These are phyloP conservation scores for Tarenaya hassleriana DNA, from an alignment of 345 rosid species.

Conservation along the genomic window DNA sequence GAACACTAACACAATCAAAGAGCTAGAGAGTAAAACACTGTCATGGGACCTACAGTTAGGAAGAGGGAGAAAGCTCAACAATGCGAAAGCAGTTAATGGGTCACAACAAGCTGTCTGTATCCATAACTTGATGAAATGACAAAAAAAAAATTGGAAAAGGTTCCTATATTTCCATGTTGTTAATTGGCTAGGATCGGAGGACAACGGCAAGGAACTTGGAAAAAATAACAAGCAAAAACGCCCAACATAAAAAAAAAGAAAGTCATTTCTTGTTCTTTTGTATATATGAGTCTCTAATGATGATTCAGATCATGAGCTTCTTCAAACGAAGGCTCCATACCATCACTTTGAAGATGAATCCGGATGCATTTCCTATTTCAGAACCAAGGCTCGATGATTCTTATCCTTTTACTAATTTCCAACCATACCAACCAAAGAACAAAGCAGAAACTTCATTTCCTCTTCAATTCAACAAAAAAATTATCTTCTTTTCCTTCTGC, in stretches of 20 bases:
- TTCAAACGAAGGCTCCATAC: background rate
- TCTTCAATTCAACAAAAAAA: slow-evolving; percentile 1
- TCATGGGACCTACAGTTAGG: background rate
- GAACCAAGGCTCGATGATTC: background rate
- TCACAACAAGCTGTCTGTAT: too few relatives aligned
- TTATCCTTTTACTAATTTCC: background rate
- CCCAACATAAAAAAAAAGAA: background rate
- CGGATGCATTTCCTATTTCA: background rate
- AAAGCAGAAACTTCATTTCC: slow-evolving; percentile 5
- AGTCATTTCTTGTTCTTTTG: background rate
- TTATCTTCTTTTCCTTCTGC: slow-evolving; percentile 10
- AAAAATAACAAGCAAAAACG: background rate
- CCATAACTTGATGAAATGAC: slow-evolving; percentile 3
- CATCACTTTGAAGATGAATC: background rate
- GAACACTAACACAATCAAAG: background rate
- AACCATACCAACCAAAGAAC: slow-evolving; percentile 1
- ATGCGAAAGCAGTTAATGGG: background rate
- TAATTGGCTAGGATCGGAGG: background rate
- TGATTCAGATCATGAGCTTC: background rate
- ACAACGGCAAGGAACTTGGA: background rate
- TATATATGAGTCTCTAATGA: background rate
- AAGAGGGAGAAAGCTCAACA: background rate
- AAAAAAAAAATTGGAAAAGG: background rate
- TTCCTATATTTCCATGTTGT: background rate
- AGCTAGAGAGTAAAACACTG: background rate